Base-by-base conservation (phyloP, 176 grass and related monocot genomes). In the Tuctoria greenei region DNA sequence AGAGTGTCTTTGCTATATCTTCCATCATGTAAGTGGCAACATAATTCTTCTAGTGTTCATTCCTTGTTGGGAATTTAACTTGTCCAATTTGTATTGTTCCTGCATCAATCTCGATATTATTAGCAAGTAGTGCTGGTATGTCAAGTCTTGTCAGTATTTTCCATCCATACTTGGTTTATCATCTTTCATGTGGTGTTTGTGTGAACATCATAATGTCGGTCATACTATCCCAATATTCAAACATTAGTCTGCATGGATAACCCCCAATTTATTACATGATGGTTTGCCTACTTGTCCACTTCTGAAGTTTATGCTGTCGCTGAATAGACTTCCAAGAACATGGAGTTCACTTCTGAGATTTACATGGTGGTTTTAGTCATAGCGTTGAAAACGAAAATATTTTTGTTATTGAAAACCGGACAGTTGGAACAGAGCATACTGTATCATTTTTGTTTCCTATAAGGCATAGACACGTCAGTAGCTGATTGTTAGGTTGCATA, bases 1-100 rank as follows among this genome's bases (percentile, higher is more conserved):
- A 41, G 96, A 99, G 75, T 99, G 96, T 64, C 74, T 99, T 76
- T 95, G 96, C 61, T 99, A 99, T 79, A 95, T 99, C 61, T 95
- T 99, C 25, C 96, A 99, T 59, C 66, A 87, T 85, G 96, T 99
- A 92, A 95, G 92, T 92, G 40, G 1, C 1, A 55, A 42, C 36
- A 37, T 36, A 64, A 55, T 74, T 75, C n/a, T 58, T 10, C 10
- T 47, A 59, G 16, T 66, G 47, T 39, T 51, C 20, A 69, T 44
- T 52, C 16, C 39, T 71, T 79, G 34, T 83, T 54, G 15, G 51
- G 52, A 61, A 47, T 59, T 24, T 87, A 4, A 4, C 57, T 82
- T 73, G 40, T 17, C 52, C 2, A 54, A 21, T 46, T 79, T 8
- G 3, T 66, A 70, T 82, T 64, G 64, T 15, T 27, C 24, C 43